Percentiles rank a stretch among this genome's conserved stretches.
These are phyloP conservation scores for Chrysosporium keratinophilum DNA, from an alignment of 2,329 filamentous ascomycete genomes.

Conservation along the genomic window DNA sequence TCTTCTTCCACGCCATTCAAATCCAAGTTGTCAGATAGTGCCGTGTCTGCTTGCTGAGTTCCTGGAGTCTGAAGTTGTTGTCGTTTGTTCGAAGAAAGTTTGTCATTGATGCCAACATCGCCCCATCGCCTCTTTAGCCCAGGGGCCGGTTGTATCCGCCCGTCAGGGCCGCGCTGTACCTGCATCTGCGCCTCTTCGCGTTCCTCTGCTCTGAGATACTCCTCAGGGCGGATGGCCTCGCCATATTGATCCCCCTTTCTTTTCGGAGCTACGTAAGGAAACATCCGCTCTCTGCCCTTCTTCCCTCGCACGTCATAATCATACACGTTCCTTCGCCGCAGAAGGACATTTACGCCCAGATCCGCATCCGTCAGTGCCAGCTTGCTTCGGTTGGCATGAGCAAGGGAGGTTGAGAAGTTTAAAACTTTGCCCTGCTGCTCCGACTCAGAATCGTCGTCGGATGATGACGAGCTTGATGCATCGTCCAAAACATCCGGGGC, in stretches of 20 bases:
- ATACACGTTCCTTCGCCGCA: slow-evolving; percentile 81
- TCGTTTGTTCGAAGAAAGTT: slow-evolving; percentile 48
- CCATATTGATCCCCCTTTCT: slow-evolving; percentile 84
- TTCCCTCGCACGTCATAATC: slow-evolving; percentile 89
- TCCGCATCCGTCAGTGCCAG: slow-evolving; percentile 80
- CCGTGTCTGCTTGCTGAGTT: slow-evolving; percentile 35
- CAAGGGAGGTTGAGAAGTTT: slow-evolving; percentile 76
- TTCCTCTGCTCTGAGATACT: slow-evolving; percentile 87
- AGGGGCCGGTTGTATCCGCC: slow-evolving; percentile 52
- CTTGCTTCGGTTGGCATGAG: slow-evolving; percentile 75
- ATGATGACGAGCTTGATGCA: slow-evolving; percentile 75
- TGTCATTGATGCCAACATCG: slow-evolving; percentile 46
- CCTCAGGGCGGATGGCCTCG: slow-evolving; percentile 84
- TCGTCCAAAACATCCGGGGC: slow-evolving; percentile 62
- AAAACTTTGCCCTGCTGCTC: slow-evolving; percentile 87
- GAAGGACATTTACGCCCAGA: slow-evolving; percentile 77
- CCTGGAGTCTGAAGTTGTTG: slow-evolving; percentile 37
- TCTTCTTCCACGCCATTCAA: slow-evolving; percentile 41
- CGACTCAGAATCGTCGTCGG: slow-evolving; percentile 79
- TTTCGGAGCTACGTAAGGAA: slow-evolving; percentile 71
- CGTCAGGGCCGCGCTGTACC: slow-evolving; percentile 45
- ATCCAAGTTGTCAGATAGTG: slow-evolving; percentile 26
- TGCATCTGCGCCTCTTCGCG: slow-evolving; percentile 64
- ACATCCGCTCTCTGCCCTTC: slow-evolving; percentile 84
- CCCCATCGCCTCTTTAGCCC: slow-evolving; percentile 95